Conservation (phyloP, 2,329 filamentous ascomycete species). For the Ophiocordyceps camponoti-saundersi region DNA sequence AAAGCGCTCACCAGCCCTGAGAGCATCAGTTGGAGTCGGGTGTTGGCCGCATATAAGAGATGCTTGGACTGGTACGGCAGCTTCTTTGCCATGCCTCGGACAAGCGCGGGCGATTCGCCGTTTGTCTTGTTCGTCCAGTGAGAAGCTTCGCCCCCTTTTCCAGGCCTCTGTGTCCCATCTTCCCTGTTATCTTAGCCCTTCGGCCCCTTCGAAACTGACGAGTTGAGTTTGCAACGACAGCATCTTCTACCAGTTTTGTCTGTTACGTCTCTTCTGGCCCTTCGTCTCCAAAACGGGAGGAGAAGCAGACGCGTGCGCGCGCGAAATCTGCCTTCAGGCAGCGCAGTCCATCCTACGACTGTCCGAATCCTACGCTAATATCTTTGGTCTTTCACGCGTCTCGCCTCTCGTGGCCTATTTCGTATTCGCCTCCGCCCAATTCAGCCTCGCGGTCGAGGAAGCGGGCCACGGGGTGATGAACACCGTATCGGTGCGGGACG, state of each 20-base stretch:
- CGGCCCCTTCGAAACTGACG: background rate
- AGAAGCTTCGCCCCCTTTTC: background rate
- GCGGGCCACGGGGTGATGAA: too few species aligned
- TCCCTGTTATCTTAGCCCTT: background rate
- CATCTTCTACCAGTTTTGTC: constrained; percentile 7
- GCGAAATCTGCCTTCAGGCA: constrained; percentile 2
- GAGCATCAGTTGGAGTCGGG: background rate
- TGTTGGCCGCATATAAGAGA: constrained; percentile 3
- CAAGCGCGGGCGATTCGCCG: constrained; percentile 1
- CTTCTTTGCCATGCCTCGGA: constrained; percentile 2
- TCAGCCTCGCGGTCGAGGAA: background rate
- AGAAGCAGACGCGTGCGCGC: constrained; percentile 1
- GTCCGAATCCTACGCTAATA: constrained; percentile 5
- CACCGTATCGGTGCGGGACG: too few species aligned
- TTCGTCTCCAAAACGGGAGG: background rate
- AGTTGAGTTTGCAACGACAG: constrained; percentile 1
- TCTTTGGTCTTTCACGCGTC: constrained; percentile 6
- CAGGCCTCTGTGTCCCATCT: background rate
- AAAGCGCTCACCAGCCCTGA: background rate
- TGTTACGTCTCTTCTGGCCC: constrained; percentile 4
- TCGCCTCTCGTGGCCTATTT: constrained; percentile 5
- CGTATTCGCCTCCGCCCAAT: constrained; percentile 4
- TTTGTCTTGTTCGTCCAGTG: constrained; percentile 6
- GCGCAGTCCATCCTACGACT: constrained; percentile 4
- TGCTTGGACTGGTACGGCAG: constrained; percentile 6